Conservation (phyloP, 768 basidiomycete genomes). For the Agrocybe chaxingu region DNA sequence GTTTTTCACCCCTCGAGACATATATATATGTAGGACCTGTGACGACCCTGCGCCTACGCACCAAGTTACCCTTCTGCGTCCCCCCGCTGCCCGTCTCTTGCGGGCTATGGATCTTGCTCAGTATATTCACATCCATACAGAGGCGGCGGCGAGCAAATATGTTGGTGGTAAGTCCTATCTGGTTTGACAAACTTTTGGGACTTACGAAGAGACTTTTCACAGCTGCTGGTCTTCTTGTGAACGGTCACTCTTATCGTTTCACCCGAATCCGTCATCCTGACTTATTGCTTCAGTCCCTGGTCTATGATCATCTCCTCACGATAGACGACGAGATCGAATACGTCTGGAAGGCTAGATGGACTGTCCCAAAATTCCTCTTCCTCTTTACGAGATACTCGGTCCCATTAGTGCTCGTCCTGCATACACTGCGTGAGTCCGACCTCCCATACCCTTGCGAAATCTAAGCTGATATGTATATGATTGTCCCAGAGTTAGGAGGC, state of each 20-base stretch:
- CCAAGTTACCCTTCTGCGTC: no score
- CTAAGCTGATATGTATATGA: neutral
- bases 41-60: no score
- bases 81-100: no score
- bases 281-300: constrained; percentile 27
- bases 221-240: constrained; percentile 5
- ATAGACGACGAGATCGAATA: constrained; percentile 36
- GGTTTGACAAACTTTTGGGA: no score
- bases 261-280: neutral
- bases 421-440: constrained; percentile 24
- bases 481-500: neutral
- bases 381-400: constrained; percentile 38
- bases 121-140: neutral
- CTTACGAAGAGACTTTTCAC: no score
- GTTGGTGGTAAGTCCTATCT: constrained; percentile 5
- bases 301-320: constrained; percentile 41
- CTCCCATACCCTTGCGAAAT: neutral
- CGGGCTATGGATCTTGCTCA: no score
- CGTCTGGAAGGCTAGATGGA: constrained; percentile 36
- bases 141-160: constrained; percentile 1
- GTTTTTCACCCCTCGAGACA: no score
- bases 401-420: constrained; percentile 23
- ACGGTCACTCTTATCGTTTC: no score
- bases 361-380: constrained; percentile 35
- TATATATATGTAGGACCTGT: no score